Conservation (phyloP, 169 alveolate genomes). For the Sarcocystis neurona region DNA sequence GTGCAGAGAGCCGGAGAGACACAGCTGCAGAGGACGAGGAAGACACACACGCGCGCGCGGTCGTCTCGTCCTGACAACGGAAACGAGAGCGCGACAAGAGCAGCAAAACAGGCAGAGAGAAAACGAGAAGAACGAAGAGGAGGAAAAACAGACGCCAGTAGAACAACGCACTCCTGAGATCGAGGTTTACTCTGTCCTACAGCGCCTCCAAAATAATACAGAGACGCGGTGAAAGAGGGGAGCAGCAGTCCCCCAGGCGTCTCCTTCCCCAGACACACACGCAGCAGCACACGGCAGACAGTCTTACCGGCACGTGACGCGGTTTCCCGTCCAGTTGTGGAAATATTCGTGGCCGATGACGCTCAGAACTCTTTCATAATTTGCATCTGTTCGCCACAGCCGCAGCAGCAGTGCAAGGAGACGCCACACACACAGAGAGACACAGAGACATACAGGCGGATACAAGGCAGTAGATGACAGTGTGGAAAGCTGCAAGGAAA, state of each 20-base stretch:
- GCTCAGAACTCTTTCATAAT: slow-evolving; percentile 83
- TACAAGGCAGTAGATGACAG: no score
- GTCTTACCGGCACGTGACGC: slow-evolving; percentile 89
- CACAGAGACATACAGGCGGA: no score
- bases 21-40: no score
- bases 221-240: no score
- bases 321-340: slow-evolving; percentile 94
- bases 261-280: not conserved
- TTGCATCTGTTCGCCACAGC: no score
- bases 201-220: not conserved
- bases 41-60: no score
- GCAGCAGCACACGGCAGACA: not conserved
- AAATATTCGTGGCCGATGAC: slow-evolving; percentile 93
- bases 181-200: not conserved
- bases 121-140: not conserved
- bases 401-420: no score
- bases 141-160: not conserved
- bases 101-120: not conserved
- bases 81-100: not conserved
- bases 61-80: no score
- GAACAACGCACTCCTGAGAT: not conserved
- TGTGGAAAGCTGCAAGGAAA: no score
- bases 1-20: no score
- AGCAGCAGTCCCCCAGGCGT: no score
- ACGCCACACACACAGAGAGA: no score